A percentile compares a stretch with the other conserved stretches of the same genome.
phyloP scores from a whole-genome alignment of 2,329 filamentous ascomycete genomes.

The Penicillium expansum region DNA sequence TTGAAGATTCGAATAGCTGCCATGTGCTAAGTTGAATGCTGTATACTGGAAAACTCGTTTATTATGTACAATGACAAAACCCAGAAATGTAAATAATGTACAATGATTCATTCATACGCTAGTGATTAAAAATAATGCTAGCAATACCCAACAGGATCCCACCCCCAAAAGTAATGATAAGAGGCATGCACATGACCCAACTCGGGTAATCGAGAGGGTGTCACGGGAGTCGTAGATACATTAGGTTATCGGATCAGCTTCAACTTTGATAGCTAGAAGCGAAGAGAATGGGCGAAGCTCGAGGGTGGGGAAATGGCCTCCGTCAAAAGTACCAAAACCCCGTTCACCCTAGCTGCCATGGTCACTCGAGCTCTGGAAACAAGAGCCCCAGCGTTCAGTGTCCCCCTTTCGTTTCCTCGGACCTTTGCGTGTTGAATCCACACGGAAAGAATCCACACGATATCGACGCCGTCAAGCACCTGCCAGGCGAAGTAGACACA shows the following conservation, averaged over 20 bases:
- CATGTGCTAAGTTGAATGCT: not conserved
- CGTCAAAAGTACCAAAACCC: slow-evolving; percentile 16
- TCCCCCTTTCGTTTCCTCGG: slow-evolving; percentile 1
- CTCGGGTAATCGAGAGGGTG: not conserved
- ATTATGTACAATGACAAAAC: not conserved
- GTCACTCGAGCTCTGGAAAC: slow-evolving; percentile 3
- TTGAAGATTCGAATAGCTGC: not conserved
- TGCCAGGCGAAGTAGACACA: slow-evolving; percentile 17
- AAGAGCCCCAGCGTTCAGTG: not conserved
- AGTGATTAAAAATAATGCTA: slow-evolving; percentile 24
- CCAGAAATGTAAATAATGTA: slow-evolving; percentile 17
- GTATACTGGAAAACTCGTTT: not conserved
- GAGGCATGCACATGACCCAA: not conserved
- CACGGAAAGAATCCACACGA: slow-evolving; percentile 2
- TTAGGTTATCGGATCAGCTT: slow-evolving; percentile 12
- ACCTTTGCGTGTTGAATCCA: not conserved
- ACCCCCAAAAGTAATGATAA: slow-evolving; percentile 5
- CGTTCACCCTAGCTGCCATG: slow-evolving; percentile 7
- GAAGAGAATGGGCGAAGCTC: slow-evolving; percentile 10
- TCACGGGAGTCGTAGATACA: not conserved
- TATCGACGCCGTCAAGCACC: slow-evolving; percentile 17
- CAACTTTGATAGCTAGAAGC: slow-evolving; percentile 17
- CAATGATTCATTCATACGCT: slow-evolving; percentile 25
- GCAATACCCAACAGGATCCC: slow-evolving; percentile 17
- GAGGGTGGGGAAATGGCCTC: slow-evolving; percentile 9